Evolutionary conservation across 2,329 filamentous ascomycete species (phyloP).

Genomic region (Aspergillus sp.): DNA sequence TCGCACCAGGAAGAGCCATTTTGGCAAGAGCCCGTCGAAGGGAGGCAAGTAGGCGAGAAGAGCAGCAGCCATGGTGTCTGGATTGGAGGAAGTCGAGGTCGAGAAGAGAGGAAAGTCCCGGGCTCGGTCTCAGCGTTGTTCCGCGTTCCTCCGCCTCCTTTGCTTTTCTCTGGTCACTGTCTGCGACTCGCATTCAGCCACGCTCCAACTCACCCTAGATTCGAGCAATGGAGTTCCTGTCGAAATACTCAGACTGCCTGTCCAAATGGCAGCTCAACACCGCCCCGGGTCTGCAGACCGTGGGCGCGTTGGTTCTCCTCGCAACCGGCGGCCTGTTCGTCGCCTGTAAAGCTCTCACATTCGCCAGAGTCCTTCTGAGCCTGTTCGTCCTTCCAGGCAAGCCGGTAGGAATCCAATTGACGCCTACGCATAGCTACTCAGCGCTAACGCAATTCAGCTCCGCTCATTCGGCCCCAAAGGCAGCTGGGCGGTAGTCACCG

Average conservation of each 20-base stretch:
- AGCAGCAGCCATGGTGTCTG: slow-evolving; percentile 6
- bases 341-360: slow-evolving; percentile 48
- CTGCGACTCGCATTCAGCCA: not conserved
- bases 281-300: slow-evolving; percentile 27
- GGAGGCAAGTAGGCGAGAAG: slow-evolving; percentile 25
- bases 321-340: slow-evolving; percentile 51
- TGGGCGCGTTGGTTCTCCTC: slow-evolving; percentile 27
- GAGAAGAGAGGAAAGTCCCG: not conserved
- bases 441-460: slow-evolving; percentile 48
- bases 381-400: slow-evolving; percentile 55
- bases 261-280: slow-evolving; percentile 26
- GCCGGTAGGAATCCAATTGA: slow-evolving; percentile 28
- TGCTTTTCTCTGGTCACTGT: slow-evolving; percentile 2
- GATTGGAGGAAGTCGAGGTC: slow-evolving; percentile 1
- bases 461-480: slow-evolving; percentile 83
- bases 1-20: slow-evolving; percentile 57
- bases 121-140: slow-evolving; percentile 4
- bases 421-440: slow-evolving; percentile 7
- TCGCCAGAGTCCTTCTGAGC: slow-evolving; percentile 54
- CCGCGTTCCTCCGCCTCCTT: not conserved
- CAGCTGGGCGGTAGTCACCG: slow-evolving; percentile 89
- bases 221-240: slow-evolving; percentile 23
- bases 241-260: slow-evolving; percentile 21
- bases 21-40: slow-evolving; percentile 47
- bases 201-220: not conserved